Conservation (phyloP, 2,329 filamentous ascomycete genomes). For the Xylariaceae sp. region DNA sequence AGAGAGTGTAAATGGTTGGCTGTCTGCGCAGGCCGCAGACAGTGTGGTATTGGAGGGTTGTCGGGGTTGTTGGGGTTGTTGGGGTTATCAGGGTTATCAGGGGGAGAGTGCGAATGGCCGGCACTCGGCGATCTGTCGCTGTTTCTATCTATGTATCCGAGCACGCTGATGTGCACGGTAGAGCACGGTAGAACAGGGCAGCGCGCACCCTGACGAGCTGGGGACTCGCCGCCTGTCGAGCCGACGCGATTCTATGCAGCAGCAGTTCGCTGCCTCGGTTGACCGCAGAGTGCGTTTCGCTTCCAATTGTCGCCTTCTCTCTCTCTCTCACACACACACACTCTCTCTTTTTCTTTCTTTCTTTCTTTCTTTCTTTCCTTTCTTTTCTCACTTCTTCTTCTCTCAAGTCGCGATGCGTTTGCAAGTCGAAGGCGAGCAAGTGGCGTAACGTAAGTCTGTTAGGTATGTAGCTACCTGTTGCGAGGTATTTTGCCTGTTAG, state of each 20-base stretch:
- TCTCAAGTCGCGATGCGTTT: neutral
- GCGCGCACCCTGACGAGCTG: slow-evolving; percentile 18
- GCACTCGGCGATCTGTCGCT: neutral
- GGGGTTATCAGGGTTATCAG: neutral
- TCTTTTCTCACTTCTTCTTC: neutral
- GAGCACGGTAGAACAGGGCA: neutral
- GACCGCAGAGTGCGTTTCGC: neutral
- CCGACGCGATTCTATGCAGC: slow-evolving; percentile 20
- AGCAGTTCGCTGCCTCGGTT: neutral
- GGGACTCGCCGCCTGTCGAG: slow-evolving; percentile 15
- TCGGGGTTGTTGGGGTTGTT: neutral
- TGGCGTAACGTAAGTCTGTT: neutral
- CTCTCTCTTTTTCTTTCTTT: neutral
- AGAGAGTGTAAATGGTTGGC: slow-evolving; percentile 9
- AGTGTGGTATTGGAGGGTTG: neutral
- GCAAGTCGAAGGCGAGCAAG: neutral
- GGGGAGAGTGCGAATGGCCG: neutral
- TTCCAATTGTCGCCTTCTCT: neutral
- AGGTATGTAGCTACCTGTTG: neutral
- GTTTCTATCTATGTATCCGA: neutral
- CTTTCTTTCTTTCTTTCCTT: neutral
- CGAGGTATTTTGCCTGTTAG: neutral
- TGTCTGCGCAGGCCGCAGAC: neutral
- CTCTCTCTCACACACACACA: neutral
- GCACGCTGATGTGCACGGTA: neutral